Base-by-base conservation (phyloP, 805 yeast genomes). In the Zygosaccharomyces kombuchaensis region DNA sequence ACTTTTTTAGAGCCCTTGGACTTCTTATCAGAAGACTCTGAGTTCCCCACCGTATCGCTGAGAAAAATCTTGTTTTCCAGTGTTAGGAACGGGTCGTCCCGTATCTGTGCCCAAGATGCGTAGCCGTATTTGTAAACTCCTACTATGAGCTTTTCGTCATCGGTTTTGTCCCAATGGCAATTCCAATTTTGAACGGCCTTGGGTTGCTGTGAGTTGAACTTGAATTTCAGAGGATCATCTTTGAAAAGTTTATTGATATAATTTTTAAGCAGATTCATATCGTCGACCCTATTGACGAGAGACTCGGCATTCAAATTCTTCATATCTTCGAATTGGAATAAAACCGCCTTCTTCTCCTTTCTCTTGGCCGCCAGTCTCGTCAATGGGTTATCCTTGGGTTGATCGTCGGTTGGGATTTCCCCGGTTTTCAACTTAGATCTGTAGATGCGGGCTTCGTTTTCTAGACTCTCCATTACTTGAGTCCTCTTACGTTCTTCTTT, bases 71-170 rank as follows among this genome's bases (percentile, higher is more conserved):
- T 93, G 55, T 88, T 87, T 50, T 87, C 85, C 50, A 93, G 72
- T 9, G 89, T 90, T 47, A 93, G 73, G 43, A 87, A 76, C 1
- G 99, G 98, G 67, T 93, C 99, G 68, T 93, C 99, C 60, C 99
- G 75, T 37, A 93, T 90, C 59, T 86, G 90, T 2, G 76, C 63
- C 99, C 99, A 93, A 1, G 96, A 82, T 13, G 98, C 98, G 65
- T 88, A 90, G 0, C 99, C 99, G 66, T 90, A 90, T 67, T 87
- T 89, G 59, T 78, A 76, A 17, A 91, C 85, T 52, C 99, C 99
- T 29, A 86, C 78, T 50, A 93, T 65, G 44, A 93, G 73, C 80
- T 81, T 85, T 42, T 89, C 85, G 64, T 93, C 99, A 61, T 93
- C 96, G 26, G 74, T 78, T 10, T 75, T 72, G 2, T 73, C 72